phyloP scores from a whole-genome alignment of 768 basidiomycete genomes.

The Termitomyces sp. region DNA sequence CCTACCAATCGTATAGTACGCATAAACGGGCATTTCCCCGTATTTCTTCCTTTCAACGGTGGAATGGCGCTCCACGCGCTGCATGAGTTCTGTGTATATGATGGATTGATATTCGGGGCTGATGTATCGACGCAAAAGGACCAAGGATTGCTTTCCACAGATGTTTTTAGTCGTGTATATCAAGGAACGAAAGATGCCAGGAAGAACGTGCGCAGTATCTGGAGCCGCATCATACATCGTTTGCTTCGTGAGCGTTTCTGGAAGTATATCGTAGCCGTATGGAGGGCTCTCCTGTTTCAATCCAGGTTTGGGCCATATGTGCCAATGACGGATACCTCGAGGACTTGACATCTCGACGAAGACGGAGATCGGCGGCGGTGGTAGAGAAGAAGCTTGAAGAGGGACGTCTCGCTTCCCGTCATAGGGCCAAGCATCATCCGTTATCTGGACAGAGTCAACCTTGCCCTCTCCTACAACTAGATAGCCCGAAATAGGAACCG shows the following conservation, averaged over 20 bases:
- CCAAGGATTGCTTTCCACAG: constrained; percentile 25
- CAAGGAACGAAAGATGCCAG: constrained; percentile 40
- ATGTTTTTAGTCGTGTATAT: constrained; percentile 30
- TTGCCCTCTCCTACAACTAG: not conserved
- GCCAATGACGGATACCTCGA: constrained; percentile 26
- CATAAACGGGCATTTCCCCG: constrained; percentile 10
- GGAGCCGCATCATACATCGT: constrained; percentile 1
- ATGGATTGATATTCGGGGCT: constrained; percentile 21
- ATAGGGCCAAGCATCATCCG: constrained; percentile 30
- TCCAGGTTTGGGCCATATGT: constrained; percentile 23
- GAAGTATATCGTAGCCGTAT: constrained; percentile 17
- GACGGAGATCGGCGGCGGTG: constrained; percentile 35
- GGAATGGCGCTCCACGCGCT: constrained; percentile 1
- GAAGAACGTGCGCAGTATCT: constrained; percentile 27
- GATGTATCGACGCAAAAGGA: constrained; percentile 33
- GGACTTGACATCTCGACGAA: constrained; percentile 25
- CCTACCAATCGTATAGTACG: constrained; percentile 9
- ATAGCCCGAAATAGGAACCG: not conserved
- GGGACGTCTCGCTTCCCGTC: constrained; percentile 20
- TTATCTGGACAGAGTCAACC: constrained; percentile 29
- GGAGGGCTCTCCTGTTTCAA: constrained; percentile 18
- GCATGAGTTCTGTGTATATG: not conserved
- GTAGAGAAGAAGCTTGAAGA: constrained; percentile 17
- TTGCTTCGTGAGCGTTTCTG: constrained; percentile 13
- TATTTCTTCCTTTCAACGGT: constrained; percentile 17